Conservation (phyloP, 371 early-diverging fungal genomes). For the Mortierella sp. region DNA sequence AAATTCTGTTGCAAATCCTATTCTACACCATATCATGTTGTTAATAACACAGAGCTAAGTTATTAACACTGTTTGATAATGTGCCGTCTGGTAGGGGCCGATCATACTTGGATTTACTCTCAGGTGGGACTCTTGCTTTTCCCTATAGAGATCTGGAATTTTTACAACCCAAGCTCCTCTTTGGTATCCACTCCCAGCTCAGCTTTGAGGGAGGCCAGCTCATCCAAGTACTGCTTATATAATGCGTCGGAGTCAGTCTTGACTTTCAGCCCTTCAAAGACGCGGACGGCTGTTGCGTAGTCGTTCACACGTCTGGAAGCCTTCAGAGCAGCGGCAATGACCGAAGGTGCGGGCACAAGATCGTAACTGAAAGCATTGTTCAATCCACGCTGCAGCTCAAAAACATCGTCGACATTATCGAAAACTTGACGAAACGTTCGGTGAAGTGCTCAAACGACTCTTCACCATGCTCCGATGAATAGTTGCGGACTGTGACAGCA, state of each 20-base stretch:
- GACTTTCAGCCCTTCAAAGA: conserved; percentile 93
- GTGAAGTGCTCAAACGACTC: conserved; percentile 86
- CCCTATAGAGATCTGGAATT: too few species aligned
- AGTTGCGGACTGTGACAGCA: conserved; percentile 46
- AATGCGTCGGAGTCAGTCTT: conserved; percentile 87
- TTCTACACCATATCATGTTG: too few species aligned
- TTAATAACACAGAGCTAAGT: too few species aligned
- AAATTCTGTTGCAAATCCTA: too few species aligned
- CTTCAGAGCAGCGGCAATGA: conserved; percentile 88
- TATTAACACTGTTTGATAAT: too few species aligned
- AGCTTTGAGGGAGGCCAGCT: conserved; percentile 84
- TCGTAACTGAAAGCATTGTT: conserved; percentile 97
- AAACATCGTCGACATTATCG: conserved; percentile 91
- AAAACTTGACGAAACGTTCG: conserved; percentile 89
- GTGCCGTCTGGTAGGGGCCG: too few species aligned
- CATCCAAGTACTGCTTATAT: conserved; percentile 90
- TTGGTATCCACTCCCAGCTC: conserved; percentile 90
- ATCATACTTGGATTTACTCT: too few species aligned
- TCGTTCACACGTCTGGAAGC: conserved; percentile 94
- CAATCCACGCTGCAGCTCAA: conserved; percentile 96
- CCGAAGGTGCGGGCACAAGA: conserved; percentile 90
- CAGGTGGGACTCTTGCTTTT: too few species aligned
- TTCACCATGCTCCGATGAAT: conserved; percentile 80
- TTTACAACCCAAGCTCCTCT: conserved; percentile 85
- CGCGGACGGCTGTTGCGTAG: conserved; percentile 91